Conservation (phyloP, 208 protist species). For the Trypanosoma platydactyli region DNA sequence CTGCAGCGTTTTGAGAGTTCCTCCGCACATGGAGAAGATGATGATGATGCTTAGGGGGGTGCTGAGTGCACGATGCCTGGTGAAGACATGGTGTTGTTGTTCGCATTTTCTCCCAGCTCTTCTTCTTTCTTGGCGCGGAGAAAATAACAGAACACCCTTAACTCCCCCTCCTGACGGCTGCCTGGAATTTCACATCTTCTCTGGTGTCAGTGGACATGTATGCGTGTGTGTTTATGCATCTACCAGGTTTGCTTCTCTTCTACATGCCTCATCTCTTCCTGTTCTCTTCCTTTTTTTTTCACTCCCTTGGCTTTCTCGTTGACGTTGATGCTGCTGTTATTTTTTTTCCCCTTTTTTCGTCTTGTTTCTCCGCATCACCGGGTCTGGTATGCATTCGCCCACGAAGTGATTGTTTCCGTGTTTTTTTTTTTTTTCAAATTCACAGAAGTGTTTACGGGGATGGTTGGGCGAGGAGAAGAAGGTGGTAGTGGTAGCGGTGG, state of each 20-base stretch:
- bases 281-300: constrained; percentile 17
- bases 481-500: neutral
- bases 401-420: neutral
- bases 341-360: constrained; percentile 17
- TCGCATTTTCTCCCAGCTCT: too few species aligned
- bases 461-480: constrained; percentile 12
- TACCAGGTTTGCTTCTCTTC: neutral
- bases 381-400: neutral
- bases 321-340: neutral
- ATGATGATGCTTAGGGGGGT: neutral
- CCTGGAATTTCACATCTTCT: neutral
- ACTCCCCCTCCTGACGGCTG: too few species aligned
- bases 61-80: too few species aligned
- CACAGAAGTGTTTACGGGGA: too few species aligned
- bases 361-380: constrained; percentile 13
- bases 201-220: constrained; percentile 6
- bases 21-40: neutral
- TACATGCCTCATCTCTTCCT: constrained; percentile 3
- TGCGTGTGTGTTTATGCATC: neutral
- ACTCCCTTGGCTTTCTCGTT: neutral
- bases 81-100: too few species aligned
- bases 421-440: neutral
- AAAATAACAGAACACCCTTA: too few species aligned
- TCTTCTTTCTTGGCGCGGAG: too few species aligned
- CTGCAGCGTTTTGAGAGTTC: constrained; percentile 23